Percentiles rank a stretch among this genome's conserved stretches.
Evolutionary conservation across 768 basidiomycete genomes (phyloP).

Genomic region (Kwoniella europaea): DNA sequence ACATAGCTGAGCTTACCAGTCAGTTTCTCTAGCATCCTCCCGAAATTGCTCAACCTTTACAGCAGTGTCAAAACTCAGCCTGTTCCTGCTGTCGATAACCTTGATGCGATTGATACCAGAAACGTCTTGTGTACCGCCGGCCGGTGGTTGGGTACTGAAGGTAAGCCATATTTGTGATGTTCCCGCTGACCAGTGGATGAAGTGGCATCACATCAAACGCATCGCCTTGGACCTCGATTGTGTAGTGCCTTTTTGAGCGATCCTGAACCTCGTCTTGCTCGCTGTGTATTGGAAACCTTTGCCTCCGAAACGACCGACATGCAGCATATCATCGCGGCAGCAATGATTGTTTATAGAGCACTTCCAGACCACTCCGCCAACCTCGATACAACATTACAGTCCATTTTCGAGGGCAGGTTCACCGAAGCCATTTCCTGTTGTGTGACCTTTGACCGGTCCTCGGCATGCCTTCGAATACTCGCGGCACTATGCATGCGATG

Average conservation of each 20-base stretch:
- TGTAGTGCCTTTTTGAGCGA: neutral
- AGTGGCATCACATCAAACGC: neutral
- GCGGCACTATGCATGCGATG: neutral
- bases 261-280: neutral
- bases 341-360: neutral
- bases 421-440: constrained; percentile 1
- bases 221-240: neutral
- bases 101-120: neutral
- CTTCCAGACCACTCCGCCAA: neutral
- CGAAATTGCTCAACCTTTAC: neutral
- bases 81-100: no score
- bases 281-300: neutral
- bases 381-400: neutral
- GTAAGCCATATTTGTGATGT: neutral
- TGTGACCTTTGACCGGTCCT: neutral
- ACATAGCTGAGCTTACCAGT: constrained; percentile 1
- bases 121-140: neutral
- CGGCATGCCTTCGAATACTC: neutral
- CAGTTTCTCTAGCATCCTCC: neutral
- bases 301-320: neutral
- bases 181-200: neutral
- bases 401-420: neutral
- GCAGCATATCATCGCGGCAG: neutral
- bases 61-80: neutral
- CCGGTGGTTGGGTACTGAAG: neutral